Evolutionary conservation across 2,329 filamentous ascomycete species (phyloP).

Genomic region (Scytalidium lignicola): DNA sequence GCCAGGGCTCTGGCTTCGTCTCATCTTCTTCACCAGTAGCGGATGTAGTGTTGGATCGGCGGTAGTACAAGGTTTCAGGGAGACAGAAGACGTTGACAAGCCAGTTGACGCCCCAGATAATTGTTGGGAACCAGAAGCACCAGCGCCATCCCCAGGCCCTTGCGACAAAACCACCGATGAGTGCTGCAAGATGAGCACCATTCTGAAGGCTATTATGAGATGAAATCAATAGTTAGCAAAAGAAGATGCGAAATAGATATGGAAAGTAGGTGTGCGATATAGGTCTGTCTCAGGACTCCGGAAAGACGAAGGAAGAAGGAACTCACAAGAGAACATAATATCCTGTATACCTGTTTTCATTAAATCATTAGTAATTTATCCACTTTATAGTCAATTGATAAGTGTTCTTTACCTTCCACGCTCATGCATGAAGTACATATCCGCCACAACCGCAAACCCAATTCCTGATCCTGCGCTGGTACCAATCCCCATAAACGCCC

Average conservation of each 20-base stretch:
- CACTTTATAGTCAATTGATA: no score
- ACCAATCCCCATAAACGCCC: constrained; percentile 26
- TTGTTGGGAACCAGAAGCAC: constrained; percentile 36
- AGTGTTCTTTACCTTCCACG: constrained; percentile 15
- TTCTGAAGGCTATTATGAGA: constrained; percentile 4
- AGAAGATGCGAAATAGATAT: no score
- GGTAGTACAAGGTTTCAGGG: constrained; percentile 27
- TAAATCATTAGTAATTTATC: not conserved
- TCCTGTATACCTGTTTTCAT: not conserved
- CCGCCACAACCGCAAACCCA: constrained; percentile 25
- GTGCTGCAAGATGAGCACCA: constrained; percentile 28
- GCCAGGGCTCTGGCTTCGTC: not conserved
- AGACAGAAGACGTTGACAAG: constrained; percentile 21
- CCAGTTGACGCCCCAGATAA: constrained; percentile 23
- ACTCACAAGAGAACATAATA: not conserved
- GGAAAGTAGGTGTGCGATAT: no score
- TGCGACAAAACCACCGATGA: constrained; percentile 73
- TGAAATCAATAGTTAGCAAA: not conserved
- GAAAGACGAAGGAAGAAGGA: not conserved
- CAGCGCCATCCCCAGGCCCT: constrained; percentile 78
- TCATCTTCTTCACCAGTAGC: not conserved
- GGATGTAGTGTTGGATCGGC: constrained; percentile 1
- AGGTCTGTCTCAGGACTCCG: no score
- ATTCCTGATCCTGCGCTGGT: constrained; percentile 29
- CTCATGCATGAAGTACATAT: constrained; percentile 29